These are phyloP conservation scores for Phaeosphaeriaceae sp. DNA, from an alignment of 2,329 filamentous ascomycete species.

Conservation along the genomic window DNA sequence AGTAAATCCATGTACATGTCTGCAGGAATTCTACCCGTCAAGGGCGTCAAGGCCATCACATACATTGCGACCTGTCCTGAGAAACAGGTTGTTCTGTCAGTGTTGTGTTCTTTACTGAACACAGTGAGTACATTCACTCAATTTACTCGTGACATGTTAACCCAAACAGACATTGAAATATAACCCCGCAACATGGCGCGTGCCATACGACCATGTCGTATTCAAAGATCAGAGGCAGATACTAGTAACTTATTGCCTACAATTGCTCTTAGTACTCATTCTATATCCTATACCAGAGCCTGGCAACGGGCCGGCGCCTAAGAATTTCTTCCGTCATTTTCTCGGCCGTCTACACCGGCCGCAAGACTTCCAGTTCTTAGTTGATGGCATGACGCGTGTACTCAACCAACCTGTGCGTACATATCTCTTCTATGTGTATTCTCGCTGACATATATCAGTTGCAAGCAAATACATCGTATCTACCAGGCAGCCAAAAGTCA, in stretches of 20 bases:
- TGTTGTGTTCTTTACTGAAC: conserved; percentile 91
- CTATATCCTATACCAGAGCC: conserved; percentile 88
- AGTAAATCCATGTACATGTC: conserved; percentile 95
- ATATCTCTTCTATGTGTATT: too few species aligned
- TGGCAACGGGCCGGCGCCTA: conserved; percentile 67
- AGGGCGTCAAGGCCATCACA: conserved; percentile 82
- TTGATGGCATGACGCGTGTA: conserved; percentile 91
- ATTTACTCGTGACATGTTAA: conserved; percentile 19
- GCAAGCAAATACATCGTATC: conserved; percentile 85
- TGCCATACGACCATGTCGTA: conserved; percentile 91
- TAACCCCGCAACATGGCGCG: conserved; percentile 90
- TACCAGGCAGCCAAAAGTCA: conserved; percentile 81
- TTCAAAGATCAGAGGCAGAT: conserved; percentile 91
- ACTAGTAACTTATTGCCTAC: conserved; percentile 88
- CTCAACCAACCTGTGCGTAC: conserved; percentile 76
- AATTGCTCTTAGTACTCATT: conserved; percentile 84
- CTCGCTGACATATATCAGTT: conserved; percentile 57
- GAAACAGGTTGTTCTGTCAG: conserved; percentile 87
- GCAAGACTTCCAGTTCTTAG: conserved; percentile 96
- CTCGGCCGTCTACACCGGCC: conserved; percentile 87
- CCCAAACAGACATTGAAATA: conserved; percentile 82
- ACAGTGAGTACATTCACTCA: conserved; percentile 67
- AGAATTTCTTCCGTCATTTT: conserved; percentile 94
- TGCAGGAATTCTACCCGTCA: conserved; percentile 75
- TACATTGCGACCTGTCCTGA: conserved; percentile 88